Evolutionary conservation across 768 basidiomycete species (phyloP), one percentile per base, ranked within the genome.

Genomic region (Pleurotus tuoliensis): DNA sequence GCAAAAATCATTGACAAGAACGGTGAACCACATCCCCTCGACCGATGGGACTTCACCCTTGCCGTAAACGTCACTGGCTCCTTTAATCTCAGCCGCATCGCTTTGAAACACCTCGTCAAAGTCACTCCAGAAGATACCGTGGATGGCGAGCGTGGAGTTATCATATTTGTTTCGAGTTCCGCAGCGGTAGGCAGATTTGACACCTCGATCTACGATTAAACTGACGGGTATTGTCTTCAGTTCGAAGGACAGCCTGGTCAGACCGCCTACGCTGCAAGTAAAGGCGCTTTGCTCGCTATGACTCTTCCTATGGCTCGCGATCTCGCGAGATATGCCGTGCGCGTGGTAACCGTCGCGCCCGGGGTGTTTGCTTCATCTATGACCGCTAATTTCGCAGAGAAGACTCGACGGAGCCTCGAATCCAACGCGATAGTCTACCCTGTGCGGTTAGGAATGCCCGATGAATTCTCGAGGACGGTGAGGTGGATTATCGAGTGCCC

Each of bases 221-320:
- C 18, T 15, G 46, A 9, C 20, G 34, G 9, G 38, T 40, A 52
- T 9, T 30, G 3, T 2, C 22, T 13, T 30, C 53, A 84, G 82
- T 83, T 73, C 58, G 77, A 82, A 66, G 81, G 80, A 4, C 81
- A 82, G 57, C 76, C 81, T 1, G 82, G 82, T 2, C 84, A 84
- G 60, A 72, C 75, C 0, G 83, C 81, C 0, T 86, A 86, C 60
- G 66, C 81, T 1, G 81, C 81, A 2, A 72, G 75, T 1, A 86
- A 86, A 65, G 84, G 83, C 47, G 84, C 79, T 0, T 59, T 86
- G 3, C 67, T 71, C 18, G 80, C 82, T 1, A 79, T 86, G 79
- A 78, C 81, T 1, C 73, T 86, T 2, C 83, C 84, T 1, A 77
- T 84, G 75, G 80, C 84, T 3, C 75, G 84, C 50, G 84, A 86